Conservation (phyloP, 495 filamentous ascomycete genomes). For the Tricharina praecox region DNA sequence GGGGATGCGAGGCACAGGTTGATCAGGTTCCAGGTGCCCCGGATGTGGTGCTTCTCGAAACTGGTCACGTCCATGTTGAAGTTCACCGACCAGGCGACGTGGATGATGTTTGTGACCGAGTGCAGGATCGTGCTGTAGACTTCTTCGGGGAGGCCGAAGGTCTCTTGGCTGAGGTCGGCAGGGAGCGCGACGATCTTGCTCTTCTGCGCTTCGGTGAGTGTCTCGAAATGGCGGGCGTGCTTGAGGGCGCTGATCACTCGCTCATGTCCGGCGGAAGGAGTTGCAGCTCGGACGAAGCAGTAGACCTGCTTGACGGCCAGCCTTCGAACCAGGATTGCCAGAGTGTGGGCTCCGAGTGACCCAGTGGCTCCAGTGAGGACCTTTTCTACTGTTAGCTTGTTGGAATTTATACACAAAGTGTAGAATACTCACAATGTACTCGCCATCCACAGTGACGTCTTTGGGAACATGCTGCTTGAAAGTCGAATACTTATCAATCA, state of each 20-base stretch:
- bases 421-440: constrained; percentile 29
- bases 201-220: constrained; percentile 7
- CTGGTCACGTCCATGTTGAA: constrained; percentile 42
- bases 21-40: constrained; percentile 39
- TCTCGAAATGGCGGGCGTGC: constrained; percentile 7
- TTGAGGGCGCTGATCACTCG: constrained; percentile 15
- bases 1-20: constrained; percentile 35
- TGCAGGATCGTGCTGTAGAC: constrained; percentile 28
- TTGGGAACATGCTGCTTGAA: constrained; percentile 30
- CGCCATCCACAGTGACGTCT: constrained; percentile 18
- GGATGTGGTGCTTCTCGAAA: constrained; percentile 41
- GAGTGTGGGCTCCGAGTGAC: constrained; percentile 39
- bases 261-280: constrained; percentile 8
- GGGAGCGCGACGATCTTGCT: constrained; percentile 31
- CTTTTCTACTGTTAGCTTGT: too few relatives aligned
- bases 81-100: constrained; percentile 58
- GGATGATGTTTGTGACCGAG: constrained; percentile 37
- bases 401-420: constrained; percentile 19
- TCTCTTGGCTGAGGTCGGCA: constrained; percentile 28
- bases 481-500: constrained; percentile 36
- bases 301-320: constrained; percentile 33
- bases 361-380: constrained; percentile 46
- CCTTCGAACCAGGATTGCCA: constrained; percentile 34
- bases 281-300: constrained; percentile 36
- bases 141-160: constrained; percentile 31